Percentiles rank a stretch among this genome's conserved stretches.
phyloP scores from a whole-genome alignment of 345 rosid species.

The Pugionium dolabratum region DNA sequence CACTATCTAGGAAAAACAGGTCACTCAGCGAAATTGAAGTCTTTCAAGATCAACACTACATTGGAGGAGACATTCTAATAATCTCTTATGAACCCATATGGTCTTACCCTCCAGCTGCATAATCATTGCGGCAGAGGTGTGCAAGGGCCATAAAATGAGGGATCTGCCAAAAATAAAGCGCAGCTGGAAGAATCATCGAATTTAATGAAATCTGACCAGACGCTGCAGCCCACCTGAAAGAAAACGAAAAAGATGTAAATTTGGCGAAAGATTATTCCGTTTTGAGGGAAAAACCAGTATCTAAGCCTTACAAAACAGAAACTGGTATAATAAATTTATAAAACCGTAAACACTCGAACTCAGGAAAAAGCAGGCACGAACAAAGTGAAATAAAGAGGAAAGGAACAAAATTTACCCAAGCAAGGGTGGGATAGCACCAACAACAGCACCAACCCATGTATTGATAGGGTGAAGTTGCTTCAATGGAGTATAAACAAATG shows the following conservation, averaged over 20 bases:
- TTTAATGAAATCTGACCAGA: constrained; percentile 71
- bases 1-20: background rate
- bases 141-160: constrained; percentile 99
- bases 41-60: constrained; percentile 4
- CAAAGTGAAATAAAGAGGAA: constrained; percentile 14
- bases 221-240: constrained; percentile 88
- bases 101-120: constrained; percentile 94
- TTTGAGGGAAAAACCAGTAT: background rate
- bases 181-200: constrained; percentile 83
- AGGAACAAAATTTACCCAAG: constrained; percentile 65
- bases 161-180: constrained; percentile 97
- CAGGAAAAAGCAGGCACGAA: constrained; percentile 12
- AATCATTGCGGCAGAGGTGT: constrained; percentile 77
- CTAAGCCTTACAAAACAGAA: background rate
- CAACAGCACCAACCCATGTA: constrained; percentile 98
- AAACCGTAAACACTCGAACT: background rate
- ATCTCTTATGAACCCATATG: constrained; percentile 20
- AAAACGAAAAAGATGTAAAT: constrained; percentile 21
- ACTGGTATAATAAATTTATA: background rate
- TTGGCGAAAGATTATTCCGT: background rate
- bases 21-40: background rate
- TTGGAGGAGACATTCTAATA: constrained; percentile 9
- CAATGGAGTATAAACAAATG: constrained; percentile 81
- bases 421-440: constrained; percentile 97
- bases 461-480: constrained; percentile 97